Evolutionary conservation across 441 rosid genomes (phyloP), one percentile per base, ranked within the genome.

Genomic region (Metrosideros polymorpha): DNA sequence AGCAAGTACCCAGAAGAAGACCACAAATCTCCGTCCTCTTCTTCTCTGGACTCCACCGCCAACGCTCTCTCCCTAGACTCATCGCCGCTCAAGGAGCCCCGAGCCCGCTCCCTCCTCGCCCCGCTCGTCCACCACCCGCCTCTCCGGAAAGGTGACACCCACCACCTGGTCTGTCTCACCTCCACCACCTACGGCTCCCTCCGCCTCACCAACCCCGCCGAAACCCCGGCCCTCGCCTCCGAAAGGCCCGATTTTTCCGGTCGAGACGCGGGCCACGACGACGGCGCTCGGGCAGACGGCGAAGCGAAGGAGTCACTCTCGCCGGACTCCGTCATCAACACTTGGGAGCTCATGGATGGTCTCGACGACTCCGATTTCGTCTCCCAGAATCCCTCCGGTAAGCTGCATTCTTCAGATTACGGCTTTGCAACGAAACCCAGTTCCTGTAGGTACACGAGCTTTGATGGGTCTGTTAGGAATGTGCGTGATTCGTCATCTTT

Each of bases 391-490:
- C 59, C 79, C 4, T 66, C 79, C 27, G 79, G 79, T 66, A 66
- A 66, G 79, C 79, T 66, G 79, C 79, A 19, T 66, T 66, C 45
- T 35, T 35, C 79, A n/a, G 42, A 35, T 19, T 19, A 66, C n/a
- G 79, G 45, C 79, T 35, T 35, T 35, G 79, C 83, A 45, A 24
- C 57, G 29, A 32, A 56, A 83, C 84, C 85, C 85, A 76, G 57
- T 55, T 83, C 51, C 54, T 75, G 55, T 50, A 30, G 66, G 84
- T 27, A 52, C 61, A 18, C 77, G n/a, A 30, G 50, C 45, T 42
- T 49, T 54, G 71, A 84, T 86, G 90, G 86, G 87, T 85, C 90
- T 83, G 85, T n/a, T 39, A 92, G 89, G 90, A 92, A 85, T 85
- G 35, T 91, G 82, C 85, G 84, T 12, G 93, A 89, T 52, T 66